A percentile compares a stretch with the other conserved stretches of the same genome.
Conservation (phyloP, 2,329 filamentous ascomycete genomes). For the Ophiostoma perfectum region DNA sequence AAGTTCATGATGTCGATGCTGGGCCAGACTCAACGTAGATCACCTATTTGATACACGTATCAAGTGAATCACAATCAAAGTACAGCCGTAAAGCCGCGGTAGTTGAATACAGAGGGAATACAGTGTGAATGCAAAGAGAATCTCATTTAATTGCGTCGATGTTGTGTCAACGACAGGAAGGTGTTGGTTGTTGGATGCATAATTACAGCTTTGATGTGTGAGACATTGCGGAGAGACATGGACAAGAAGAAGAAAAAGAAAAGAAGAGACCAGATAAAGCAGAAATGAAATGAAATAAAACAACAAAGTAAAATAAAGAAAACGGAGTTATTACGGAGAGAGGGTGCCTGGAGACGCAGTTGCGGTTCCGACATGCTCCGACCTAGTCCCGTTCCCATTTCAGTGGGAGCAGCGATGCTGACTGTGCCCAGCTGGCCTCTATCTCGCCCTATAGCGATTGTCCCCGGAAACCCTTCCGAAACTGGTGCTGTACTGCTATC, state of each 20-base stretch:
- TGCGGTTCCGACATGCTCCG: conserved; percentile 16
- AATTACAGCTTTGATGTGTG: neutral
- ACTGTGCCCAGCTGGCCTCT: neutral
- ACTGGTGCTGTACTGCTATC: neutral
- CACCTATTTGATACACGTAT: no score
- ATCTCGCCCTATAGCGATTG: neutral
- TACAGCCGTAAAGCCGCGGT: no score
- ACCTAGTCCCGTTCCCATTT: neutral
- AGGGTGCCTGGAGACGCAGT: neutral
- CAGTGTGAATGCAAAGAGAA: no score
- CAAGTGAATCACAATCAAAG: no score
- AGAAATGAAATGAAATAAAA: neutral
- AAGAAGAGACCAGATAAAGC: conserved; percentile 6
- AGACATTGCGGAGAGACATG: conserved; percentile 12
- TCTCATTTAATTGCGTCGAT: no score
- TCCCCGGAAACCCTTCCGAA: conserved; percentile 5
- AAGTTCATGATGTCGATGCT: no score
- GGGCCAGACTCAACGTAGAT: no score
- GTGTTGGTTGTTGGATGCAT: neutral
- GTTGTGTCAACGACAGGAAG: no score
- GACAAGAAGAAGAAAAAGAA: neutral
- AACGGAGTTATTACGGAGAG: neutral
- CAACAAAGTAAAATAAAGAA: conserved; percentile 3
- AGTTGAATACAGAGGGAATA: no score
- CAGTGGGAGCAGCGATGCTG: neutral